Conservation (phyloP, 75 land plant species). For the Azolla pinnata region DNA sequence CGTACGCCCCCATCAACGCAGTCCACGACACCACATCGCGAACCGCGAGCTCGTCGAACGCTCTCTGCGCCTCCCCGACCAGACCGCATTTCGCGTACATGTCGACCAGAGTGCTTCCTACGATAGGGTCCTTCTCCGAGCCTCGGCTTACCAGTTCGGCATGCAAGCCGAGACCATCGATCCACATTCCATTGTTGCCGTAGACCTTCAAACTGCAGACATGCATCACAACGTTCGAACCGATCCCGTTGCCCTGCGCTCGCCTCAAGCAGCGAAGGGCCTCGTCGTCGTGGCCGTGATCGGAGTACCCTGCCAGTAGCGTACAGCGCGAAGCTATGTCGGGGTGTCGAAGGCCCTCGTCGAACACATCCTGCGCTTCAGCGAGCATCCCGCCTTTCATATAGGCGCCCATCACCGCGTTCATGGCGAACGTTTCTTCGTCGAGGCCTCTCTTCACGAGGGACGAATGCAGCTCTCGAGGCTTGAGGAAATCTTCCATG, state of each 20-base stretch:
- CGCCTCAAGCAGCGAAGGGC: slow-evolving; percentile 19
- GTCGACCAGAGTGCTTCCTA: neutral
- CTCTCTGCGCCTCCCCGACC: neutral
- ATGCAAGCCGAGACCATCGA: slow-evolving; percentile 6
- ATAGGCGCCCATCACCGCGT: slow-evolving; percentile 6
- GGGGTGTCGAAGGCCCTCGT: neutral
- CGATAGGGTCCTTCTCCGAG: neutral
- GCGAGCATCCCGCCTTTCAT: slow-evolving; percentile 2
- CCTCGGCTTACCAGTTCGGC: neutral
- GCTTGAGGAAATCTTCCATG: no score
- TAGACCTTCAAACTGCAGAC: slow-evolving; percentile 3
- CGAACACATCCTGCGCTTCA: neutral
- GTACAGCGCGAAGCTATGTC: slow-evolving; percentile 27
- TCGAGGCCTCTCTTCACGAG: slow-evolving; percentile 4
- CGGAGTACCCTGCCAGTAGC: slow-evolving; percentile 25
- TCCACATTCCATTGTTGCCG: neutral
- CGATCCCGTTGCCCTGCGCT: slow-evolving; percentile 12
- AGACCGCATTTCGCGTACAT: slow-evolving; percentile 13
- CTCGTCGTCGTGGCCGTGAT: slow-evolving; percentile 9
- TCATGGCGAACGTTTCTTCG: neutral
- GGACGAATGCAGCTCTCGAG: neutral
- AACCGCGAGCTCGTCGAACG: neutral
- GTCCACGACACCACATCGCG: slow-evolving; percentile 7
- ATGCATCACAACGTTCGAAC: neutral
- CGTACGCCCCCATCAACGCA: slow-evolving; percentile 11